Conservation (phyloP, 768 basidiomycete genomes). For the Rhodotorula toruloides region DNA sequence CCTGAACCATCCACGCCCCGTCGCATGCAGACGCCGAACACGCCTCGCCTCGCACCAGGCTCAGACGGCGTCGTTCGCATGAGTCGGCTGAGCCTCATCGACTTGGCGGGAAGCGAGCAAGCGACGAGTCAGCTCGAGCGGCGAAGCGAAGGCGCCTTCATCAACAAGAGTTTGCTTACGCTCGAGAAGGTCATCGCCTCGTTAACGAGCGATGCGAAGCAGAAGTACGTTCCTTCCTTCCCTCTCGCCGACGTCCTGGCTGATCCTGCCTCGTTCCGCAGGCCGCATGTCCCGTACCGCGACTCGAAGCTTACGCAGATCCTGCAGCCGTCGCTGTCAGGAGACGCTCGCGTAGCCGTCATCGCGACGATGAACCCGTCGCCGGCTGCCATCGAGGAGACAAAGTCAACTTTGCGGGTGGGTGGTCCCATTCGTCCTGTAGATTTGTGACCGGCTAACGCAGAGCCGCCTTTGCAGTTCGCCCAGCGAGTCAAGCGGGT, state of each 20-base stretch:
- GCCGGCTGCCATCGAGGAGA: conserved; percentile 68
- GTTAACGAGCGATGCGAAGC: conserved; percentile 68
- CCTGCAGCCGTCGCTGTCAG: conserved; percentile 87
- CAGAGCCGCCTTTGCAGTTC: conserved; percentile 55
- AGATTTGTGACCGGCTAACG: too few relatives aligned
- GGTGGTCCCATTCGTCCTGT: conserved; percentile 55
- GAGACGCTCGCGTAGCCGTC: conserved; percentile 87
- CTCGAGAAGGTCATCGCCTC: conserved; percentile 89
- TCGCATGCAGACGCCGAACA: conserved; percentile 14
- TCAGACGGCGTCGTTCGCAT: conserved; percentile 36
- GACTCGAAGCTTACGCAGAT: conserved; percentile 72
- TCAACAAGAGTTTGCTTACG: conserved; percentile 76
- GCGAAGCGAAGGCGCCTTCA: conserved; percentile 90
- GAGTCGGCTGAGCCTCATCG: conserved; percentile 68
- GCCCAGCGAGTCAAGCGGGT: conserved; percentile 90
- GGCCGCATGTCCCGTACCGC: conserved; percentile 91
- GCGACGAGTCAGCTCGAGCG: conserved; percentile 93
- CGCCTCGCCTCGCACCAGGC: conserved; percentile 20
- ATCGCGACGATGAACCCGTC: conserved; percentile 95
- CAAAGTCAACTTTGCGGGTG: conserved; percentile 83
- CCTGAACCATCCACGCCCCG: background rate
- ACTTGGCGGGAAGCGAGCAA: conserved; percentile 93
- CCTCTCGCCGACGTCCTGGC: conserved; percentile 58
- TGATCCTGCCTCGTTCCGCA: conserved; percentile 42
- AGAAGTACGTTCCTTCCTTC: conserved; percentile 48